These are phyloP conservation scores for Coccomyxa sp. DNA, from an alignment of 139 green algal genomes.

Conservation along the genomic window DNA sequence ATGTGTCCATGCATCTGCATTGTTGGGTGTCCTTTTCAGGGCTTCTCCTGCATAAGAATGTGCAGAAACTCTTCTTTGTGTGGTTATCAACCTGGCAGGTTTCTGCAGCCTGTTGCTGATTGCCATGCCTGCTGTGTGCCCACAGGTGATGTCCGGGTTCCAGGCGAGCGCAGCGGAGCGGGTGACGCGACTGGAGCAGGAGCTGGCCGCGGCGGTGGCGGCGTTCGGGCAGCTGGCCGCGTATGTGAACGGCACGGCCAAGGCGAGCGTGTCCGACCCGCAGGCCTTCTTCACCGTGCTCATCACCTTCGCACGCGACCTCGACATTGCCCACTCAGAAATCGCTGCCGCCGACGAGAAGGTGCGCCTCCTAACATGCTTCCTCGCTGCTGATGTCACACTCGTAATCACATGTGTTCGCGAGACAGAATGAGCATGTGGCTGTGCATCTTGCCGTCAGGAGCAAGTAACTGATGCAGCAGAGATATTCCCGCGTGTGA, in stretches of 20 bases:
- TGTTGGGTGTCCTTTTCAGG: no score
- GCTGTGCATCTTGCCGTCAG: not conserved
- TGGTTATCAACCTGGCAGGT: no score
- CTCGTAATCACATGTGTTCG: no score
- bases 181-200: not conserved
- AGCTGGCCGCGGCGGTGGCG: conserved; percentile 3
- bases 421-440: not conserved
- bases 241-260: conserved; percentile 36
- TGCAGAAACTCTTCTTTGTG: no score
- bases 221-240: conserved; percentile 14
- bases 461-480: not conserved
- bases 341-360: conserved; percentile 35
- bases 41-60: no score
- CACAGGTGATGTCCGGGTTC: conserved; percentile 12
- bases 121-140: not conserved
- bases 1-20: no score
- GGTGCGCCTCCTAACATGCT: not conserved
- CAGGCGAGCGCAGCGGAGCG: not conserved
- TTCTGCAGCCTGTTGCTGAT: no score
- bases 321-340: conserved; percentile 34
- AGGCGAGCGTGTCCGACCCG: conserved; percentile 22
- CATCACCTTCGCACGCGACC: conserved; percentile 29
- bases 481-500: not conserved
- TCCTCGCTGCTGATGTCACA: no score
- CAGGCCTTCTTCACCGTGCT: conserved; percentile 42